Evolutionary conservation across 2,329 filamentous ascomycete genomes (phyloP).

Genomic region (Fusarium buharicum): DNA sequence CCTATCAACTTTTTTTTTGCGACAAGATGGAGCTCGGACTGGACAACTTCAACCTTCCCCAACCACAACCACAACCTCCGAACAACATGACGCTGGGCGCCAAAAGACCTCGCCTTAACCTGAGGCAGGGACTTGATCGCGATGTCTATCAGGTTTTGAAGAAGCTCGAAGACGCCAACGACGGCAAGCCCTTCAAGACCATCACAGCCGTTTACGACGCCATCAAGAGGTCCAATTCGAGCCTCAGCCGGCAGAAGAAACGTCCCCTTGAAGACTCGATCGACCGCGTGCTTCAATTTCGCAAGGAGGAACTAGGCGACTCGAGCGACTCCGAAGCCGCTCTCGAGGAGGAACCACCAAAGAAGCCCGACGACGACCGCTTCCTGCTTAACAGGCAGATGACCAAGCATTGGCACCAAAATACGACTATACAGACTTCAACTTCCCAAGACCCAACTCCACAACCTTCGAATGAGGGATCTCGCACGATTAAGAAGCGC

Average conservation of each 20-base stretch:
- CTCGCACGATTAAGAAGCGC: constrained; percentile 49
- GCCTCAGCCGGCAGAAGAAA: constrained; percentile 83
- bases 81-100: constrained; percentile 31
- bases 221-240: constrained; percentile 88
- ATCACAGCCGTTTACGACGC: constrained; percentile 76
- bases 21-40: not conserved
- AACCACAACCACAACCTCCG: not conserved
- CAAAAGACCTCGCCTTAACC: constrained; percentile 24
- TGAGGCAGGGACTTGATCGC: constrained; percentile 62
- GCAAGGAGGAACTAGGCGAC: constrained; percentile 72
- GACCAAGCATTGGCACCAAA: constrained; percentile 54
- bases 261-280: constrained; percentile 85
- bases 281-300: constrained; percentile 79
- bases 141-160: constrained; percentile 83
- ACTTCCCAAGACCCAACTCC: constrained; percentile 1
- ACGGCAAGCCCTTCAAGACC: constrained; percentile 60
- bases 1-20: constrained; percentile 2
- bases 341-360: constrained; percentile 52
- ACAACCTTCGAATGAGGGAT: constrained; percentile 30
- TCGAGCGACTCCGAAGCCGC: constrained; percentile 63
- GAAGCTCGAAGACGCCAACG: constrained; percentile 76
- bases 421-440: constrained; percentile 17
- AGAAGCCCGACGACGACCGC: constrained; percentile 49
- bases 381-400: constrained; percentile 57
- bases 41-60: not conserved